phyloP scores from a whole-genome alignment of 148 eudicot genomes.

The Dianthus caryophyllus region DNA sequence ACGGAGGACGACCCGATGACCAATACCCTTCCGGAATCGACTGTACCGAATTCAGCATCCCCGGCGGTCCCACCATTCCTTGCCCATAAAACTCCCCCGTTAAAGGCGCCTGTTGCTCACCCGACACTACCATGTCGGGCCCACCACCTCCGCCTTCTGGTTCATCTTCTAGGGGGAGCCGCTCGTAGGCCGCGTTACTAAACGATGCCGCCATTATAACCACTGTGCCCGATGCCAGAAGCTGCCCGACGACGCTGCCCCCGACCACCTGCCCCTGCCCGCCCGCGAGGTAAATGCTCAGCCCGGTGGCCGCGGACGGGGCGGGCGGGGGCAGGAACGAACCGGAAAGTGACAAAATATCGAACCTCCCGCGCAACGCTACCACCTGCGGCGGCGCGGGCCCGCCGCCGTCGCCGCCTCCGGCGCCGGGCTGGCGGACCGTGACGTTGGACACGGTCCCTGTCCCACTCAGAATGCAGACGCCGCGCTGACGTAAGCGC shows the following conservation, averaged over 20 bases:
- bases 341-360: constrained; percentile 70
- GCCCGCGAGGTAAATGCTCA: constrained; percentile 73
- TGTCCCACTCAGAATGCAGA: constrained; percentile 71
- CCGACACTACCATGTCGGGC: constrained; percentile 35
- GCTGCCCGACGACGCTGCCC: constrained; percentile 71
- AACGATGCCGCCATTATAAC: constrained; percentile 86
- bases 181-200: constrained; percentile 79
- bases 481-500: constrained; percentile 69
- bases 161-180: constrained; percentile 80
- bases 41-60: constrained; percentile 59
- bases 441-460: constrained; percentile 78
- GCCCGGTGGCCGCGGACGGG: constrained; percentile 73
- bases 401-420: no score
- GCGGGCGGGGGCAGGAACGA: constrained; percentile 84
- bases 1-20: constrained; percentile 28
- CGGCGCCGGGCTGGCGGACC: constrained; percentile 63
- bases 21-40: constrained; percentile 44
- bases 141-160: constrained; percentile 19
- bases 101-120: constrained; percentile 25
- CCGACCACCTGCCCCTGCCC: constrained; percentile 90
- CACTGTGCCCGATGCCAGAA: constrained; percentile 65
- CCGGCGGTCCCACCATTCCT: constrained; percentile 60
- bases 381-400: constrained; percentile 38
- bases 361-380: constrained; percentile 77
- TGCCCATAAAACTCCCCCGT: constrained; percentile 44